phyloP scores from a whole-genome alignment of 148 eudicot species.

The Rhododendron simsii region DNA sequence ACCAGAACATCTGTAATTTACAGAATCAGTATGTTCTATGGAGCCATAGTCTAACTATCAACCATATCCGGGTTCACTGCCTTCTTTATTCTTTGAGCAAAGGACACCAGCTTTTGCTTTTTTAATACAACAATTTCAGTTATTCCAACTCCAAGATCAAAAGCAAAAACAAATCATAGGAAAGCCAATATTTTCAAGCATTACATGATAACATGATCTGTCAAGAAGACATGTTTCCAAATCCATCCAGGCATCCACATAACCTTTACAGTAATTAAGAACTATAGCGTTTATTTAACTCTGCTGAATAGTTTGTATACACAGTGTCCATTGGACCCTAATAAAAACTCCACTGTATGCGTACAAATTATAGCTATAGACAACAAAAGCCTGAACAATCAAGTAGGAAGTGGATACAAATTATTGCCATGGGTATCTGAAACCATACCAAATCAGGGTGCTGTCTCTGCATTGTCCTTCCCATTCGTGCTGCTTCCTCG shows the following conservation, averaged over 20 bases:
- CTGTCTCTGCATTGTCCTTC: slow-evolving; percentile 76
- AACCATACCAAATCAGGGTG: slow-evolving; percentile 73
- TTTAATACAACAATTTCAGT: neutral
- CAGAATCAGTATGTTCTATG: neutral
- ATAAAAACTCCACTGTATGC: neutral
- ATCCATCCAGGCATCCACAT: neutral
- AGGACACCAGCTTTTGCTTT: neutral
- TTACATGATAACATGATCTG: neutral
- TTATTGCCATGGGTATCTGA: neutral
- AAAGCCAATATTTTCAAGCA: neutral
- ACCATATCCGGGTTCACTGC: neutral
- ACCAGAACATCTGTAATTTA: neutral
- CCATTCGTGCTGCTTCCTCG: slow-evolving; percentile 95
- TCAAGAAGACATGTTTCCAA: neutral
- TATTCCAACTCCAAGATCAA: neutral
- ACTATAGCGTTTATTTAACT: neutral
- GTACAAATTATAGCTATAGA: neutral
- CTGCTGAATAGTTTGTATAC: neutral
- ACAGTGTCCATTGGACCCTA: neutral
- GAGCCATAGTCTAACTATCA: neutral
- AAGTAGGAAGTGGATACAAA: neutral
- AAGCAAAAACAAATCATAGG: neutral
- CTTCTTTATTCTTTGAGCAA: neutral
- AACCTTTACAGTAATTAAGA: neutral
- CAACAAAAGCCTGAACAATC: neutral